Evolutionary conservation across 2,329 filamentous ascomycete genomes (phyloP).

Genomic region (Aureobasidium sp.): DNA sequence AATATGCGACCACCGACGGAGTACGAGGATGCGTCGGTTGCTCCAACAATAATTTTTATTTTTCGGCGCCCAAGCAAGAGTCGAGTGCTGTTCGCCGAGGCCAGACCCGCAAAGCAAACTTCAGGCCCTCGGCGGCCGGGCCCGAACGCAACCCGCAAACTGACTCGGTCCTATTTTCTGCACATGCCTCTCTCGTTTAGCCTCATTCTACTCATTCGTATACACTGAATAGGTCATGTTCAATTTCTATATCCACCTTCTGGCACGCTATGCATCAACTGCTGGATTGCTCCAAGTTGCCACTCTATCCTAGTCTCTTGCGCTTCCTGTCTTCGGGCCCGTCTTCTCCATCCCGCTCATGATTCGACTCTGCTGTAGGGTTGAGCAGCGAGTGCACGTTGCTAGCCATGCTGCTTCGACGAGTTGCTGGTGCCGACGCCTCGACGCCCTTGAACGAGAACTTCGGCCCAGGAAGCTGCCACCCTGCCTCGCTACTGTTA

Average conservation of each 20-base stretch:
- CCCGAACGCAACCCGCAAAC: background rate
- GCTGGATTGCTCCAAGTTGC: background rate
- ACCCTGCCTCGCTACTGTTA: conserved; percentile 48
- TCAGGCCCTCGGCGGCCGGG: background rate
- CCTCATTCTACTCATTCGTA: background rate
- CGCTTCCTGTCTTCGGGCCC: conserved; percentile 55
- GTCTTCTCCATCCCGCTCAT: conserved; percentile 58
- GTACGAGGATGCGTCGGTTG: background rate
- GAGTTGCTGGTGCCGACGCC: conserved; percentile 54
- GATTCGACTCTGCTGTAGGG: conserved; percentile 54
- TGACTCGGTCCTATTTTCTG: background rate
- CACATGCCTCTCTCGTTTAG: background rate
- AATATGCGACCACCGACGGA: background rate
- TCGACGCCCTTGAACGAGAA: conserved; percentile 44
- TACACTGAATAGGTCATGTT: background rate
- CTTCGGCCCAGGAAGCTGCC: conserved; percentile 47
- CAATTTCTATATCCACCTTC: background rate
- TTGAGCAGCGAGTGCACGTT: conserved; percentile 62
- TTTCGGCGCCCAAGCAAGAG: background rate
- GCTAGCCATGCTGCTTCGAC: conserved; percentile 64
- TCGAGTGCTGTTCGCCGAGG: background rate
- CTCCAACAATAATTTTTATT: conserved; percentile 11
- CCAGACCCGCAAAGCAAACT: background rate
- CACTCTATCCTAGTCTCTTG: conserved; percentile 45
- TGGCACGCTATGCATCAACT: background rate